Conservation (phyloP, 441 rosid species). For the Geranium incanum region DNA sequence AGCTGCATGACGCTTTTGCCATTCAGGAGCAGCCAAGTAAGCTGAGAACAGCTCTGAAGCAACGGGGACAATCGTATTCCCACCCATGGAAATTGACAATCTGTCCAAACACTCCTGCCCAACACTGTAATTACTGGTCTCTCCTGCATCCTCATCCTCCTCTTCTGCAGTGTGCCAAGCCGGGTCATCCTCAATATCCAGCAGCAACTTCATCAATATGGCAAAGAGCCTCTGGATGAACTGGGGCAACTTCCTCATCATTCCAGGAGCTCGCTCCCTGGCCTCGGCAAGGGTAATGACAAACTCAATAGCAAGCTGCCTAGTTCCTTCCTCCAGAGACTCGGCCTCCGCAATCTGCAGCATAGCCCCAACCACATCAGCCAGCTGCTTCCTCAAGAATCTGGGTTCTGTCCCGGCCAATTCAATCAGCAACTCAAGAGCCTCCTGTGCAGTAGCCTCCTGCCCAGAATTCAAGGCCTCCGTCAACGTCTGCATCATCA, state of each 20-base stretch:
- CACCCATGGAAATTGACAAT: conserved; percentile 35
- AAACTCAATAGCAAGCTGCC: conserved; percentile 40
- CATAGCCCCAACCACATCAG: conserved; percentile 42
- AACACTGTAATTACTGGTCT: conserved; percentile 42
- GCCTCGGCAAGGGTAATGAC: conserved; percentile 37
- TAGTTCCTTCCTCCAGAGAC: conserved; percentile 39
- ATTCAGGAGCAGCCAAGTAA: conserved; percentile 34
- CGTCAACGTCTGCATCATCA: conserved; percentile 40
- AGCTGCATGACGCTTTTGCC: conserved; percentile 46
- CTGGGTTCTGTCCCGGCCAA: conserved; percentile 42
- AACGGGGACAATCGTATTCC: conserved; percentile 33
- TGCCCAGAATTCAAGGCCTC: conserved; percentile 43
- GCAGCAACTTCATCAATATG: conserved; percentile 34
- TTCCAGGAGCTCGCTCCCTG: conserved; percentile 42
- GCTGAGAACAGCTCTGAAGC: conserved; percentile 32
- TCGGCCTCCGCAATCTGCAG: conserved; percentile 44
- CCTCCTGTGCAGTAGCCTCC: conserved; percentile 45
- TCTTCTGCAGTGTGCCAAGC: conserved; percentile 38
- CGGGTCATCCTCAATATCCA: conserved; percentile 42
- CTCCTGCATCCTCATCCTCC: conserved; percentile 43
- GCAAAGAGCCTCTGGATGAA: conserved; percentile 30
- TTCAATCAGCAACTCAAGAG: conserved; percentile 38
- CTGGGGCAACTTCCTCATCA: conserved; percentile 37
- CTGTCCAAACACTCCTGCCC: conserved; percentile 50
- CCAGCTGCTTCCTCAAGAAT: conserved; percentile 38